These are phyloP conservation scores for Pseudohyphozyma bogoriensis DNA, from an alignment of 768 basidiomycete genomes.

Conservation along the genomic window DNA sequence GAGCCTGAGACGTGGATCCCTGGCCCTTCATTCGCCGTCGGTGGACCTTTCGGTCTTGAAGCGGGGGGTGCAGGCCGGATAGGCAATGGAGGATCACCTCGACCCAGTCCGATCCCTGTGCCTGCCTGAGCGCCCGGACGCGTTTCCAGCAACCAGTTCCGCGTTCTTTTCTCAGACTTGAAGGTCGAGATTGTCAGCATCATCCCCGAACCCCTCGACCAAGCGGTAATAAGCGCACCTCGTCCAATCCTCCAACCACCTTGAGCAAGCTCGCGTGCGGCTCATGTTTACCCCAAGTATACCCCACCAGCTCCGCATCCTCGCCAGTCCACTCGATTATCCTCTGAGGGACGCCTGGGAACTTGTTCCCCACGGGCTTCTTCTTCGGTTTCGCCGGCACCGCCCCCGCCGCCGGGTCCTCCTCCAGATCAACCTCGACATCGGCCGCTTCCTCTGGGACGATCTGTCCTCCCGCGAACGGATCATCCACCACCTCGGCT, in stretches of 20 bases:
- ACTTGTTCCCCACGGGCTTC: too few relatives aligned
- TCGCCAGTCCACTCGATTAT: constrained; percentile 4
- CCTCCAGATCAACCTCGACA: too few relatives aligned
- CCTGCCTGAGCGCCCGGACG: background rate
- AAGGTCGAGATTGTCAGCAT: background rate
- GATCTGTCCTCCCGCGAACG: too few relatives aligned
- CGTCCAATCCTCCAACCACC: background rate
- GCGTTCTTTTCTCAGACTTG: constrained; percentile 6
- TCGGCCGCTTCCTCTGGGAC: too few relatives aligned
- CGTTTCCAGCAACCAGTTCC: constrained; percentile 2
- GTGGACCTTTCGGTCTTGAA: background rate
- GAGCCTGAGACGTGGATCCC: background rate
- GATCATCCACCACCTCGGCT: too few relatives aligned
- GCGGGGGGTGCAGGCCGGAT: background rate
- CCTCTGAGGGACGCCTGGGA: background rate
- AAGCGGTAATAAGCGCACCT: constrained; percentile 1
- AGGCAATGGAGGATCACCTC: background rate
- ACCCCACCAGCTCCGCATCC: constrained; percentile 8
- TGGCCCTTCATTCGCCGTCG: background rate
- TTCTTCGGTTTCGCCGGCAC: too few relatives aligned
- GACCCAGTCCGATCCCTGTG: constrained; percentile 14
- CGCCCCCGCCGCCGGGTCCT: too few relatives aligned
- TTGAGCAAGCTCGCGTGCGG: constrained; percentile 1
- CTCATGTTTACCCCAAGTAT: constrained; percentile 9
- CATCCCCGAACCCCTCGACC: background rate